These are phyloP conservation scores for Aspergillus sp. DNA, from an alignment of 2,329 filamentous ascomycete genomes.

Conservation along the genomic window DNA sequence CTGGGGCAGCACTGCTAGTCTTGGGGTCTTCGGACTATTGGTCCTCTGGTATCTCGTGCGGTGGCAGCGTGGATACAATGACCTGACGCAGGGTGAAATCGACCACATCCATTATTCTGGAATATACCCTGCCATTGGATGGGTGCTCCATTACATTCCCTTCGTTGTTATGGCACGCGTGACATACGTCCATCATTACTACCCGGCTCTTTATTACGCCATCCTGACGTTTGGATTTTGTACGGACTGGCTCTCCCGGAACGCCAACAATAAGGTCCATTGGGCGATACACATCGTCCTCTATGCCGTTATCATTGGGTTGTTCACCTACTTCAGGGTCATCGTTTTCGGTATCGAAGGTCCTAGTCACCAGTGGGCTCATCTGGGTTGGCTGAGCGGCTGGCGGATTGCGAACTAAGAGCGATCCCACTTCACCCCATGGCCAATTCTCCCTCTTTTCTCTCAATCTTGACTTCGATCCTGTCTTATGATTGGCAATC, in stretches of 20 bases:
- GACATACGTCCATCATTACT: conserved; percentile 99
- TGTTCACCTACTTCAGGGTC: conserved; percentile 87
- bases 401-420: conserved; percentile 70
- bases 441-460: neutral
- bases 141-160: conserved; percentile 94
- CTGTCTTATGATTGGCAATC: neutral
- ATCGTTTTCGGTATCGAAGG: conserved; percentile 97
- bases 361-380: conserved; percentile 74
- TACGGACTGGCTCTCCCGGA: conserved; percentile 75
- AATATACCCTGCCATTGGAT: conserved; percentile 86
- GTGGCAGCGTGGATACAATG: conserved; percentile 92
- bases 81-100: conserved; percentile 75
- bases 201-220: conserved; percentile 95
- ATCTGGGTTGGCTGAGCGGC: conserved; percentile 88
- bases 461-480: neutral
- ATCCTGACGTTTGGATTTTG: conserved; percentile 87
- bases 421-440: neutral
- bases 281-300: conserved; percentile 69
- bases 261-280: conserved; percentile 62
- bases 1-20: conserved; percentile 82
- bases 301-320: conserved; percentile 70
- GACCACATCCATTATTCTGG: conserved; percentile 94
- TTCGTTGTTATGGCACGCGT: conserved; percentile 98
- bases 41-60: conserved; percentile 82
- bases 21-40: conserved; percentile 69